Evolutionary conservation across 208 protist species (phyloP), one percentile per base, ranked within the genome.

Genomic region (Strigomonas galati): DNA sequence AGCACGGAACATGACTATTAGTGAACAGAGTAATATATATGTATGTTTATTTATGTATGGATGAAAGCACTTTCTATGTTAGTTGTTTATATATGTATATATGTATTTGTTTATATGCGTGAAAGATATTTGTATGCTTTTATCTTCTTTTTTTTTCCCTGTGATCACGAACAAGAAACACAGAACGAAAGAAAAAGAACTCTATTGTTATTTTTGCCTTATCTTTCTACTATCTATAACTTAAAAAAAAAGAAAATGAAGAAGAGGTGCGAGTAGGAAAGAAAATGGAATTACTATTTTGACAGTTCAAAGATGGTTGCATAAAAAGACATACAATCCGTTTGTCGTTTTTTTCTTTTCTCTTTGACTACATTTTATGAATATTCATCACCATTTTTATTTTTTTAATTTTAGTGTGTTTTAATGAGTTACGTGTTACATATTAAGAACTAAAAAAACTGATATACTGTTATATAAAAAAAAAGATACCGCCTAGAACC

Each of bases 261-360:
- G 7, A 26, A 30, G 6, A 26, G 5, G 24, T 37, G 5, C 26
- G 7, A 26, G 17, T 56, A 49, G 14, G 43, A 49, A 21, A 49
- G 19, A 21, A 21, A 49, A 21, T 49, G 19, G 43, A 21, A 21
- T 49, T 49, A 14, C 14, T 49, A 49, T 49, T 49, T n/a, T 49
- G 14, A 49, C 43, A 49, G 15, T 49, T 49, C 43, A 49, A 49
- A 19, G 19, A 49, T n/a, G 43, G 19, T 19, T n/a, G 19, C 43
- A 49, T 14, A 14, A 49, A 49, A 49, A 14, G 43, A 49, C 15
- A 49, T n/a, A 14, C 19, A 21, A 49, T 14, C 14, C 19, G 19
- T 56, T 54, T 27, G 65, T 3, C 21, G 15, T 44, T 55, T 55
- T 46, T 44, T 46, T 71, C 43, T 12, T 65, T 64, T 71, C 37